These are phyloP conservation scores for Nothopassalora personata DNA, from an alignment of 2,329 filamentous ascomycete species.

Conservation along the genomic window DNA sequence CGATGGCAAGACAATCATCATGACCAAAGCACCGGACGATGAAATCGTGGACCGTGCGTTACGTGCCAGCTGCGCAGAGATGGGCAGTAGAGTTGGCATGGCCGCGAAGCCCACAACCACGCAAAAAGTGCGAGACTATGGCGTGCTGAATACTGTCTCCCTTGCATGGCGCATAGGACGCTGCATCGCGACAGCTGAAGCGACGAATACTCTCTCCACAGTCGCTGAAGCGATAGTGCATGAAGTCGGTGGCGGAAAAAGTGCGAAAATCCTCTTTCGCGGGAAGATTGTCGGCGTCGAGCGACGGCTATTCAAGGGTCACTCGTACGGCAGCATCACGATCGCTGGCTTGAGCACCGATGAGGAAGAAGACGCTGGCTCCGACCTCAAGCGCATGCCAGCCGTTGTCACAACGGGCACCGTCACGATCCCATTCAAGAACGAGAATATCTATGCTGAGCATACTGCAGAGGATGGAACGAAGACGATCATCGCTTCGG, in stretches of 20 bases:
- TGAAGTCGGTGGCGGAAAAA: constrained; percentile 51
- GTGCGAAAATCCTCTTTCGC: constrained; percentile 55
- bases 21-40: constrained; percentile 39
- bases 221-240: constrained; percentile 56
- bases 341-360: constrained; percentile 33
- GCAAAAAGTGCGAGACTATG: constrained; percentile 34
- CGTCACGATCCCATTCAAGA: constrained; percentile 66
- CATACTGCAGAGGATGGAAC: constrained; percentile 33
- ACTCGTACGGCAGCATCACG: constrained; percentile 56
- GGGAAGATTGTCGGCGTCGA: constrained; percentile 61
- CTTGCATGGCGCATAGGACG: constrained; percentile 53
- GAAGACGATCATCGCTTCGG: constrained; percentile 42
- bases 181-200: constrained; percentile 50
- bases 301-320: constrained; percentile 51
- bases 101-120: constrained; percentile 38
- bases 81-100: constrained; percentile 39
- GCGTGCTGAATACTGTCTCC: constrained; percentile 40
- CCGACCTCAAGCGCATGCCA: constrained; percentile 16
- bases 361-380: constrained; percentile 34
- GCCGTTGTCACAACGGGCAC: constrained; percentile 40
- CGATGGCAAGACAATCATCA: constrained; percentile 42
- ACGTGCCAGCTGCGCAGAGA: constrained; percentile 35
- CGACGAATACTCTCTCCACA: constrained; percentile 47
- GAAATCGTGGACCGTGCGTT: constrained; percentile 42
- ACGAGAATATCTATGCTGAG: constrained; percentile 63